These are phyloP conservation scores for Aureobasidium sp. DNA, from an alignment of 2,329 filamentous ascomycete genomes.

Conservation along the genomic window DNA sequence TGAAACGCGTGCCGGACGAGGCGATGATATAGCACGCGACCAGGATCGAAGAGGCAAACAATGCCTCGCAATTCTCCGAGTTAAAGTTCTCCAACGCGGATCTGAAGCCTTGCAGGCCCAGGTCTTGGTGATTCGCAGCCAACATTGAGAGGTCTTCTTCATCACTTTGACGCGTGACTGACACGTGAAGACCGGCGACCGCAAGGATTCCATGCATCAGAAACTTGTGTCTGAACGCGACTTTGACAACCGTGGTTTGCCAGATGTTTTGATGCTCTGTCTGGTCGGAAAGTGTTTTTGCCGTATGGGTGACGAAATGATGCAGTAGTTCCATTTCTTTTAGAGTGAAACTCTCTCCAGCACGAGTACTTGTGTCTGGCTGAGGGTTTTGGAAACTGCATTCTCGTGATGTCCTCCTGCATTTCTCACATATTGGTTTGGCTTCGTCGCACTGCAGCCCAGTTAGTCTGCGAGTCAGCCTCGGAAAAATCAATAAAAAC, in stretches of 20 bases:
- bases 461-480: background rate
- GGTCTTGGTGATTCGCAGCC: constrained; percentile 11
- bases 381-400: constrained; percentile 8
- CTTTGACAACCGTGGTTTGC: constrained; percentile 19
- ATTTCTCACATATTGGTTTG: constrained; percentile 16
- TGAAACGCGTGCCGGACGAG: constrained; percentile 5
- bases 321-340: constrained; percentile 19
- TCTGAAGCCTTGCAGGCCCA: background rate
- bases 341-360: constrained; percentile 12
- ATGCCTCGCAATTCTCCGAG: constrained; percentile 5
- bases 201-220: constrained; percentile 24
- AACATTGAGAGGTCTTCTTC: constrained; percentile 7
- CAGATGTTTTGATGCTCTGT: constrained; percentile 16
- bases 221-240: constrained; percentile 18
- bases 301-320: constrained; percentile 18
- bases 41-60: constrained; percentile 8
- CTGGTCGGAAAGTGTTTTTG: background rate
- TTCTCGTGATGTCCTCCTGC: constrained; percentile 18
- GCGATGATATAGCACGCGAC: constrained; percentile 10
- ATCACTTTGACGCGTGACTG: constrained; percentile 16
- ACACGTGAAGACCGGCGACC: constrained; percentile 22
- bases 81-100: constrained; percentile 7
- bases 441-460: constrained; percentile 16
- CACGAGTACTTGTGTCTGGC: background rate
- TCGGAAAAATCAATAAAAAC: background rate